Evolutionary conservation across 169 alveolate species (phyloP), one percentile per base, ranked within the genome.

Genomic region (Theileria orientalis): DNA sequence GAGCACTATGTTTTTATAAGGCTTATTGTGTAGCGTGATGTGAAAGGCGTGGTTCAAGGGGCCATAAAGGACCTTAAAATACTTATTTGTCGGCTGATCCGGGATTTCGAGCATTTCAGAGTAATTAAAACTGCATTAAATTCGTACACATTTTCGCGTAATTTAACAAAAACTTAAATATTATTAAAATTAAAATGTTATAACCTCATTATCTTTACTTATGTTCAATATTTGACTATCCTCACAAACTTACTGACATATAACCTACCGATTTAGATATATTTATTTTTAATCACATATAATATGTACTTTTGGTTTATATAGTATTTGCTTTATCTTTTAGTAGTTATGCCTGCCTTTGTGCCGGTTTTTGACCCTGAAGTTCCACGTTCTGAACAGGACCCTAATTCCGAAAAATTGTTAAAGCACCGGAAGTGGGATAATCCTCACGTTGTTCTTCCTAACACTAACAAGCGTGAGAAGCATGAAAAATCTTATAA

Each of bases 301-400:
- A 56, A 13, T 56, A 19, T 56, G 16, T 14, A 56, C 54, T 13
- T 47, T n/a, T 47, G 57, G 16, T 47, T 3, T 47, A 47, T n/a
- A 6, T 47, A n/a, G 16, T 47, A 9, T 47, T 47, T 47, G 16
- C 3, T n/a, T 47, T 47, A n/a, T n/a, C 6, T 47, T 47, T 47
- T 47, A 47, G 16, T n/a, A 3, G 47, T 44, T 6, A 79, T 79
- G 87, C 87, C 87, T 19, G 67, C 30, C 33, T 79, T 79, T 41
- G 87, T 79, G 23, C 87, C 87, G 3, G 87, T 79, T 33, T 63
- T 41, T 37, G 87, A 79, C 73, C 87, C 87, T 6, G 87, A 79
- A 73, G 30, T 47, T 19, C 87, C 87, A 14, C 29, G 87, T 47
- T 49, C 89, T 0, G 87, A 79, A 71, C 87, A 77, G 42, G 54